Percentiles rank a stretch among this genome's conserved stretches.
These are phyloP conservation scores for Draba incana DNA, from an alignment of 345 rosid genomes.

Conservation along the genomic window DNA sequence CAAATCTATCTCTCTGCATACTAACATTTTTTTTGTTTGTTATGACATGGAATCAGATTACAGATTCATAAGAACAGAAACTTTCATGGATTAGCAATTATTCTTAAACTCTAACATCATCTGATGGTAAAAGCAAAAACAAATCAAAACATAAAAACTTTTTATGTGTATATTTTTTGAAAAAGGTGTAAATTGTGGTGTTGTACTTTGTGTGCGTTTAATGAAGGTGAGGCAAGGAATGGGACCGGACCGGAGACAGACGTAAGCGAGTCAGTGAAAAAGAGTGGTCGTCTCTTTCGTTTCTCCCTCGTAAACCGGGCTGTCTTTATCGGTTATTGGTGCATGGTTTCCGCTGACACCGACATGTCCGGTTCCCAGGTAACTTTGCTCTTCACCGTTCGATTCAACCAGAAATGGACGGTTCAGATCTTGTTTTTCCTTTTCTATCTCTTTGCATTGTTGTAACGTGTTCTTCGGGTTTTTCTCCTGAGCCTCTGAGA, in stretches of 20 bases:
- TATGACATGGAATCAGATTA: slow-evolving; percentile 10
- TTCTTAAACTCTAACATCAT: slow-evolving; percentile 25
- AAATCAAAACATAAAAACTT: background rate
- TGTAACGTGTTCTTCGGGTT: slow-evolving; percentile 51
- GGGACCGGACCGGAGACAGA: slow-evolving; percentile 42
- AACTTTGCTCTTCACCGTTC: slow-evolving; percentile 30
- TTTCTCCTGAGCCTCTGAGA: slow-evolving; percentile 42
- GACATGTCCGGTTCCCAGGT: slow-evolving; percentile 56
- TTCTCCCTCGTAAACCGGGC: slow-evolving; percentile 53
- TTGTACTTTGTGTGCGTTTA: slow-evolving; percentile 37
- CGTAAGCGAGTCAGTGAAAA: slow-evolving; percentile 45
- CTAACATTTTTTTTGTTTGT: background rate
- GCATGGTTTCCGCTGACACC: slow-evolving; percentile 64
- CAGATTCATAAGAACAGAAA: slow-evolving; percentile 21
- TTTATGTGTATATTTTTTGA: too few relatives aligned
- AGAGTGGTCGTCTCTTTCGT: slow-evolving; percentile 22
- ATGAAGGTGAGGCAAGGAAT: slow-evolving; percentile 32
- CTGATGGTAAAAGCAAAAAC: background rate
- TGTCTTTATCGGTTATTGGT: slow-evolving; percentile 50
- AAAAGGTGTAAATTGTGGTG: slow-evolving; percentile 8
- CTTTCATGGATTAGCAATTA: slow-evolving; percentile 31
- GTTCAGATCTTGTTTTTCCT: slow-evolving; percentile 42
- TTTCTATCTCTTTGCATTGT: slow-evolving; percentile 46
- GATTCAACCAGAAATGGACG: slow-evolving; percentile 39
- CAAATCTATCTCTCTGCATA: slow-evolving; percentile 9